Base-by-base conservation (phyloP, 306 rosid species). In the Lagenaria siceraria region DNA sequence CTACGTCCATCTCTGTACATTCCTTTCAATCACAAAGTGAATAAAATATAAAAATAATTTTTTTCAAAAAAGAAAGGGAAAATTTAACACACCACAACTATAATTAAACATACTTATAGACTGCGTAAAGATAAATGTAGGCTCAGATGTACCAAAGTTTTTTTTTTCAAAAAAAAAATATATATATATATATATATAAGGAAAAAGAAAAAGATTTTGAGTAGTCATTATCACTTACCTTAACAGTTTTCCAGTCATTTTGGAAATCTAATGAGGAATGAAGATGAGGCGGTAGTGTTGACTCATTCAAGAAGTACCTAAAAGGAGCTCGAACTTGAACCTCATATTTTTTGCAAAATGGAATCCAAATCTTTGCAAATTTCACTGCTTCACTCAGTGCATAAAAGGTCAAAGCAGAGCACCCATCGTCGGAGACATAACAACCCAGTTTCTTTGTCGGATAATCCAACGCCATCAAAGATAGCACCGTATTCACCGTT, bases 401-500 rank as follows among this genome's bases (percentile, higher is more conserved):
- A 59, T 84, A 89, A 55, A 79, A 86, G 7, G 83, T 88, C 31
- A 71, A 35, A 33, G 81, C 75, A 6, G 96, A 90, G 35, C 95
- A 90, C 0, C 93, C 93, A 61, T 93, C 98, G 77, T 90, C 98
- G 0, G 97, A 93, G 6, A 90, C 92, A 66, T 90, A 93, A 71
- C 95, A 90, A 81, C 93, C 93, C 18, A 93, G 82, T 86, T 85
- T 89, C 55, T 87, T 49, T 14, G 95, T 7, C 6, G 98, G 98
- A 27, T 93, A 90, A 82, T 93, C 93, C 49, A 93, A 80, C 0
- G 95, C 93, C 66, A 93, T 77, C 7, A 93, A 73, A 19, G 96
- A 93, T 27, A 93, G 56, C 36, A 88, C 96, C 0, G 92, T 93
- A 72, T 93, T 93, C 46, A 85, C 78, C 5, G 88, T 90, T 27